Percentiles rank a stretch among this genome's conserved stretches.
These are phyloP conservation scores for Globisporangium perplexum DNA, from an alignment of 352 stramenopile genomes.

Conservation along the genomic window DNA sequence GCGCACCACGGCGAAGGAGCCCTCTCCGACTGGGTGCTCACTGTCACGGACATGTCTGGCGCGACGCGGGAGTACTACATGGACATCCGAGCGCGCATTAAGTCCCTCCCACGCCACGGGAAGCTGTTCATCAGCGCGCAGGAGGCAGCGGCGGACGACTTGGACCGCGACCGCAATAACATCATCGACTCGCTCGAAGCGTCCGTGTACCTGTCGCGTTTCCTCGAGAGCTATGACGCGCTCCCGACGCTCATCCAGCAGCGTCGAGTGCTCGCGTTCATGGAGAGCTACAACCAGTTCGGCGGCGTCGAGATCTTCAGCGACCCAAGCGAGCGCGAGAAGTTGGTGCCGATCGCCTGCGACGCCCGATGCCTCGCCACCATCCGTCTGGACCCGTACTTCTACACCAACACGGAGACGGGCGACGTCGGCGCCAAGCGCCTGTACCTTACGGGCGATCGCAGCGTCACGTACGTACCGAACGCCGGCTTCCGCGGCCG, in stretches of 20 bases:
- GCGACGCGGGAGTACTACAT: slow-evolving; percentile 53
- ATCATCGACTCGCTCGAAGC: slow-evolving; percentile 56
- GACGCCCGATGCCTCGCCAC: slow-evolving; percentile 35
- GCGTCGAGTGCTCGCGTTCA: slow-evolving; percentile 40
- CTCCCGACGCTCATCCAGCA: slow-evolving; percentile 30
- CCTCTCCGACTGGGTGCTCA: slow-evolving; percentile 69
- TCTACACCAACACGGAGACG: slow-evolving; percentile 27
- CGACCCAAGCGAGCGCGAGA: slow-evolving; percentile 46
- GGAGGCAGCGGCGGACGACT: slow-evolving; percentile 52
- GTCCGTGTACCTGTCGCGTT: slow-evolving; percentile 39
- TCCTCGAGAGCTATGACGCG: slow-evolving; percentile 39
- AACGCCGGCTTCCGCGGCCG: slow-evolving; percentile 36
- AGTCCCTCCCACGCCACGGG: slow-evolving; percentile 66
- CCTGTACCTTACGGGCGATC: slow-evolving; percentile 31
- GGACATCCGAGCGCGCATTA: slow-evolving; percentile 52
- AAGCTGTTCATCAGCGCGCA: slow-evolving; percentile 47
- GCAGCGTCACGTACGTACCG: slow-evolving; percentile 55
- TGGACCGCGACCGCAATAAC: slow-evolving; percentile 55
- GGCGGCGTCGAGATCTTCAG: slow-evolving; percentile 42
- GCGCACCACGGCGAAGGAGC: slow-evolving; percentile 33
- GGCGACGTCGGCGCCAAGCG: slow-evolving; percentile 47
- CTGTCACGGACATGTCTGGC: slow-evolving; percentile 57
- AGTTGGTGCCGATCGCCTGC: slow-evolving; percentile 49
- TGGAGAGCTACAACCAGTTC: slow-evolving; percentile 34
- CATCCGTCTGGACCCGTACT: slow-evolving; percentile 53